Percentiles rank a stretch among this genome's conserved stretches.
These are phyloP conservation scores for Claviceps sp. DNA, from an alignment of 2,329 filamentous ascomycete genomes.

Conservation along the genomic window DNA sequence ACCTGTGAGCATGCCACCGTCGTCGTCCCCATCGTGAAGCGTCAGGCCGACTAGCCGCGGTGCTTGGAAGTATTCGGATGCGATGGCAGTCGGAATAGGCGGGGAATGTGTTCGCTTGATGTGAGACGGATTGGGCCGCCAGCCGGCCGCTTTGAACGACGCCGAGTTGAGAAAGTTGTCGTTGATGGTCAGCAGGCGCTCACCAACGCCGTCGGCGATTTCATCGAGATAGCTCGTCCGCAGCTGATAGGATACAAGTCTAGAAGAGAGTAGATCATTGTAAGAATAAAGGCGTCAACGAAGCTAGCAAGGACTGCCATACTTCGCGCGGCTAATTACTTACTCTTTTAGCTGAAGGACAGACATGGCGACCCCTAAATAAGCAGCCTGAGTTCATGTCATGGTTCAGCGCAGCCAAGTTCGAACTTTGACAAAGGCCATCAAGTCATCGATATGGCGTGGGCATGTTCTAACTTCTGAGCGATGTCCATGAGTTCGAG, in stretches of 20 bases:
- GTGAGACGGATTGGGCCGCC: slow-evolving; percentile 59
- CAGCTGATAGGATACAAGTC: slow-evolving; percentile 71
- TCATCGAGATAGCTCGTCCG: slow-evolving; percentile 68
- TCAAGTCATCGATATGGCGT: no score
- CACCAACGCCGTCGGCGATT: slow-evolving; percentile 72
- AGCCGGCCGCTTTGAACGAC: slow-evolving; percentile 72
- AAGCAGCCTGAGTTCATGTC: background rate
- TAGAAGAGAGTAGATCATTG: slow-evolving; percentile 26
- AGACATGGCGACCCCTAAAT: slow-evolving; percentile 17
- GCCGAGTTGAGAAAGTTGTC: slow-evolving; percentile 66
- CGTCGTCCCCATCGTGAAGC: slow-evolving; percentile 58
- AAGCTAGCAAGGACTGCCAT: background rate
- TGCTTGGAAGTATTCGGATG: slow-evolving; percentile 72
- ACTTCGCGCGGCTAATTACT: slow-evolving; percentile 2
- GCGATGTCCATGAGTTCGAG: no score
- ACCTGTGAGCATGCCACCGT: slow-evolving; percentile 58
- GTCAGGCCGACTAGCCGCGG: slow-evolving; percentile 49
- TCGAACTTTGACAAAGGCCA: background rate
- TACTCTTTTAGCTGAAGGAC: slow-evolving; percentile 27
- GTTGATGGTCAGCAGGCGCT: slow-evolving; percentile 71
- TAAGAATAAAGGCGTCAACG: background rate
- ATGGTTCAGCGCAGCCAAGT: background rate
- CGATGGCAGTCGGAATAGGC: slow-evolving; percentile 70
- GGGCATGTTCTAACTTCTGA: no score
- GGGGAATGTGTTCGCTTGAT: slow-evolving; percentile 77